Base-by-base conservation (phyloP, 2,329 filamentous ascomycete genomes). In the Pseudonectria foliicola region DNA sequence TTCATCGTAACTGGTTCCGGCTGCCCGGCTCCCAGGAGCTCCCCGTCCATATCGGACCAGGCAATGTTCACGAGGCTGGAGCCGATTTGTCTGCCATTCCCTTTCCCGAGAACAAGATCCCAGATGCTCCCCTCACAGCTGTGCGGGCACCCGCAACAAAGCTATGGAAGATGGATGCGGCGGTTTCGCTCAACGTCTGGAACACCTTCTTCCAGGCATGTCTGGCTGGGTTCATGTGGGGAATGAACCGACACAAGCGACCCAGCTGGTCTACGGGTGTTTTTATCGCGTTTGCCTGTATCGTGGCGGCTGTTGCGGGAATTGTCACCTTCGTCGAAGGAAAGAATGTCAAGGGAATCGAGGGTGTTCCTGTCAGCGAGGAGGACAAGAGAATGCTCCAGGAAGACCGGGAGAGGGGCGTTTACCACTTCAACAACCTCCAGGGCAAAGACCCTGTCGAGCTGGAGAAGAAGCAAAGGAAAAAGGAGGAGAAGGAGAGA, bases 211-310 rank as follows among this genome's bases (percentile, higher is more conserved):
- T 92, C 29, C 88, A 94, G 57, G 71, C 71, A 26, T 70, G 77
- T 13, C 69, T 94, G 2, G 82, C 78, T 7, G 80, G 74, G 3
- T 83, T 87, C 62, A 93, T 94, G 87, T 93, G 85, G 84, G 79
- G 75, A 2, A 67, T 84, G 60, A 83, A 85, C 53, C 68, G 84
- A 14, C 80, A 79, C 50, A 63, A 82, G 14, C 69, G 87, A n/a
- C 85, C 87, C 0, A 73, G 75, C 14, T 93, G 85, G 85, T 74
- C 79, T 10, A 89, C 85, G 0, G 87, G 85, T 2, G 60, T 88
- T 0, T 86, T 92, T 52, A 82, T 94, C 13, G 82, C 75, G 3
- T 54, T 90, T 6, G 86, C 78, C 3, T 88, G 80, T 51, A 68
- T 80, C 13, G 77, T 82, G 5, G 82, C 81, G 7, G 82, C 71